A percentile compares a stretch with the other conserved stretches of the same genome.
phyloP scores from a whole-genome alignment of 2,329 filamentous ascomycete species.

The Epichloe sp. region DNA sequence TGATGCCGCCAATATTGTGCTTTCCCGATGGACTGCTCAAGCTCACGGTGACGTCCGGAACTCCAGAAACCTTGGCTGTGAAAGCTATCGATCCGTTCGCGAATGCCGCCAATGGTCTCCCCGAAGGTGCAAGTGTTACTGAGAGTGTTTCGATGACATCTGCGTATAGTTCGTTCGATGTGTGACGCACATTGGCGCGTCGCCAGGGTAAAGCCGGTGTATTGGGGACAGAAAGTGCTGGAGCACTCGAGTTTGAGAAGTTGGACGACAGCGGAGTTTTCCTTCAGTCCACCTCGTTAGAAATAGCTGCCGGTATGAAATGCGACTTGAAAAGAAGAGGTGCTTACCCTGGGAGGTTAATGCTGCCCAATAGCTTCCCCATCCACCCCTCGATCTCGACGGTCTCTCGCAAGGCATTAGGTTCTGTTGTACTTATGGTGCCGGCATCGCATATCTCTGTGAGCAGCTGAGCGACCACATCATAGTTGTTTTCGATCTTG shows the following conservation, averaged over 20 bases:
- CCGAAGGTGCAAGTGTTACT: conserved; percentile 82
- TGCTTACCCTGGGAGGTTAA: conserved; percentile 63
- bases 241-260: conserved; percentile 24
- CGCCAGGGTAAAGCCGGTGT: conserved; percentile 67
- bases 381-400: conserved; percentile 87
- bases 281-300: conserved; percentile 14
- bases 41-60: conserved; percentile 77
- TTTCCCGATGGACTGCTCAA: conserved; percentile 73
- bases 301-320: background rate
- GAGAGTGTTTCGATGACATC: conserved; percentile 85
- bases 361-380: conserved; percentile 76
- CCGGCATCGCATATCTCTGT: conserved; percentile 96
- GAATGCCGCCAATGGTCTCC: conserved; percentile 72
- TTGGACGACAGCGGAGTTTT: conserved; percentile 26
- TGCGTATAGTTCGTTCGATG: conserved; percentile 93
- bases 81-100: conserved; percentile 90
- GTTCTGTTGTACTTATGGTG: conserved; percentile 78
- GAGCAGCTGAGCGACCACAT: conserved; percentile 84
- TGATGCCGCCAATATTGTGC: conserved; percentile 57
- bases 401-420: conserved; percentile 79
- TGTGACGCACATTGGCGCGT: conserved; percentile 82
- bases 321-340: background rate
- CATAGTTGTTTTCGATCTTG: conserved; percentile 82
- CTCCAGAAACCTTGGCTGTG: conserved; percentile 85
- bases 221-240: conserved; percentile 31